Evolutionary conservation across 805 yeast genomes (phyloP).

Genomic region (Kuraishia capsulata): DNA sequence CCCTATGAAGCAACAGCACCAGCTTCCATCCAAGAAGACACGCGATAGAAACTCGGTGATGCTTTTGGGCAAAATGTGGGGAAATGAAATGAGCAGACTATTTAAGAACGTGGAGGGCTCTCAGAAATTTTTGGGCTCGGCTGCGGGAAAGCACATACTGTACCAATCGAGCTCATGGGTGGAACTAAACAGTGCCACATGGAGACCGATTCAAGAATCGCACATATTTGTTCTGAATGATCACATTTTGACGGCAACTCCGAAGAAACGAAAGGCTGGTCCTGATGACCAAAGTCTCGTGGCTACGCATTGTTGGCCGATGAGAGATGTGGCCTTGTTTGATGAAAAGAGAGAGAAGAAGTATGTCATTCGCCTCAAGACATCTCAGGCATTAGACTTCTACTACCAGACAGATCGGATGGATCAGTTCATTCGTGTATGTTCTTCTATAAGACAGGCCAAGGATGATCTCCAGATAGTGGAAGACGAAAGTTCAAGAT

Average conservation of each 20-base stretch:
- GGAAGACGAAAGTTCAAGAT: conserved; percentile 36
- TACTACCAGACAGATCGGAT: conserved; percentile 53
- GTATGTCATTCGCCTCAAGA: conserved; percentile 9
- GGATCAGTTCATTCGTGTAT: conserved; percentile 46
- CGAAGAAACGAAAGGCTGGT: conserved; percentile 28
- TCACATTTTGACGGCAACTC: conserved; percentile 62
- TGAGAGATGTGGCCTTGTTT: conserved; percentile 45
- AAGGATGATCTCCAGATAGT: conserved; percentile 50
- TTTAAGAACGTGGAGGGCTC: conserved; percentile 90
- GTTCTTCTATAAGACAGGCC: conserved; percentile 50
- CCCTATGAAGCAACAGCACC: neutral
- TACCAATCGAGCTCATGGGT: conserved; percentile 80
- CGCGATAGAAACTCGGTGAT: conserved; percentile 62
- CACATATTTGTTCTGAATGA: conserved; percentile 77
- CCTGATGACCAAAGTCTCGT: conserved; percentile 26
- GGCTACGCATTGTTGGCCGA: conserved; percentile 75
- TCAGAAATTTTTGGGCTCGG: conserved; percentile 62
- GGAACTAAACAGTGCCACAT: conserved; percentile 77
- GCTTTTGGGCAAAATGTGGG: conserved; percentile 77
- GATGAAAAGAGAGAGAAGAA: conserved; percentile 21
- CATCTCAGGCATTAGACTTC: conserved; percentile 25
- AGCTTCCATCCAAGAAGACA: conserved; percentile 15
- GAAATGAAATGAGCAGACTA: conserved; percentile 54
- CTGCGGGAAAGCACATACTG: conserved; percentile 73
- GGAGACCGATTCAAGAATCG: conserved; percentile 69